Evolutionary conservation across 78 protist species (phyloP).

Genomic region (Dictyostelium discoideum): DNA sequence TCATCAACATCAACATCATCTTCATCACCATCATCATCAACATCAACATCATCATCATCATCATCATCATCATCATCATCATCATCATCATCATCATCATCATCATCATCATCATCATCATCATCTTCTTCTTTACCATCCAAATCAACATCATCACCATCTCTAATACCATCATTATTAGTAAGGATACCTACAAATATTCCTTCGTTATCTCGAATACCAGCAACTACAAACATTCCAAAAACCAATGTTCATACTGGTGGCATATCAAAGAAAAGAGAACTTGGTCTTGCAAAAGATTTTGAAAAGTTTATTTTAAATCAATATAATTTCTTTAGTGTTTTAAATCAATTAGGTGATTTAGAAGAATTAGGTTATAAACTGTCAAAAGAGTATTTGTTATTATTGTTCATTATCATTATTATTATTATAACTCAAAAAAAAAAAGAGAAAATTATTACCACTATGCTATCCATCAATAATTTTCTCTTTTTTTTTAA

Average conservation of each 20-base stretch:
- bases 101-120: not conserved
- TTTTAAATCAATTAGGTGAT: not conserved
- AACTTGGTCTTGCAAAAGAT: not conserved
- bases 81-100: not conserved
- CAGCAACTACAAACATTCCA: not conserved
- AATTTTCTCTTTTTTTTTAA: too few relatives aligned
- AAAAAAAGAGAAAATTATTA: too few relatives aligned
- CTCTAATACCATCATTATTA: not conserved
- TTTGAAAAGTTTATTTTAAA: not conserved
- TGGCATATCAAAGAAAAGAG: not conserved
- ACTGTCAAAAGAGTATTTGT: not conserved
- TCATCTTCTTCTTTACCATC: too few relatives aligned
- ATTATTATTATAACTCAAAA: not conserved
- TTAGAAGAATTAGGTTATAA: not conserved
- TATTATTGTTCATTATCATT: too few relatives aligned
- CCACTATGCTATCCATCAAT: too few relatives aligned
- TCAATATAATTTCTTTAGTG: not conserved
- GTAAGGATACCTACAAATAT: not conserved
- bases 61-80: too few relatives aligned
- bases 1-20: not conserved
- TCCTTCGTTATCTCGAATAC: not conserved
- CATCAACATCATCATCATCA: not conserved
- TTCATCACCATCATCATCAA: too few relatives aligned
- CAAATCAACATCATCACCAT: not conserved
- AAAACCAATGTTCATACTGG: not conserved